Evolutionary conservation across 2,329 filamentous ascomycete species (phyloP).

Genomic region (Knoxdaviesia proteae): DNA sequence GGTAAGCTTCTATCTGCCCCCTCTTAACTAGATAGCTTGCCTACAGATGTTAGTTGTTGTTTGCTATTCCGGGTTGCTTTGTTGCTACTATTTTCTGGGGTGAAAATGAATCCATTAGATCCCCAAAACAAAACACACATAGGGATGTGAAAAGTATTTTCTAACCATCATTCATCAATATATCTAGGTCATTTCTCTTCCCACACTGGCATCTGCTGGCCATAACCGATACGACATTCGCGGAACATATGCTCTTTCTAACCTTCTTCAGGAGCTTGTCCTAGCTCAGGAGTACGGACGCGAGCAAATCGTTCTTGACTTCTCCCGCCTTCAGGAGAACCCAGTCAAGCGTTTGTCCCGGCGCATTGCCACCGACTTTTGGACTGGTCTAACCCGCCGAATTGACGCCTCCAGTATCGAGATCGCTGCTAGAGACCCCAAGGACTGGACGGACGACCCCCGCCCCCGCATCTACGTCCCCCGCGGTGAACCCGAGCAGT

Average conservation of each 20-base stretch:
- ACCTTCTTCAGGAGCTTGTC: constrained; percentile 83
- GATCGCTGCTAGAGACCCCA: constrained; percentile 70
- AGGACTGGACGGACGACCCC: constrained; percentile 85
- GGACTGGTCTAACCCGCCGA: constrained; percentile 71
- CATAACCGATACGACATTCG: constrained; percentile 77
- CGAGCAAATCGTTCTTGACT: constrained; percentile 77
- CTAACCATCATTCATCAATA: not conserved
- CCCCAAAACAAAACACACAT: too few species aligned
- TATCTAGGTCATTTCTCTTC: constrained; percentile 52
- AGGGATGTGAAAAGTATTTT: too few species aligned
- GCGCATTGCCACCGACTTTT: constrained; percentile 77
- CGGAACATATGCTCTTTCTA: constrained; percentile 94
- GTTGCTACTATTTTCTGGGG: too few species aligned
- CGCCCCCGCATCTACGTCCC: constrained; percentile 86
- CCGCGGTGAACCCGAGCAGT: constrained; percentile 63
- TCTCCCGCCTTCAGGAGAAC: constrained; percentile 82
- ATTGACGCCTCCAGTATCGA: constrained; percentile 82
- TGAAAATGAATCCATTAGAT: too few species aligned
- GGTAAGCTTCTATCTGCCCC: constrained; percentile 21
- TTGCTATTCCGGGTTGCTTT: too few species aligned
- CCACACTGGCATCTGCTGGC: constrained; percentile 69
- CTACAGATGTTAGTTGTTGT: too few species aligned
- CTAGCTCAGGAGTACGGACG: constrained; percentile 80
- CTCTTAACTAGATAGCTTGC: not conserved
- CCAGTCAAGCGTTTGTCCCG: constrained; percentile 74